These are phyloP conservation scores for Lipomyces kockii DNA, from an alignment of 805 yeast species.

Conservation along the genomic window DNA sequence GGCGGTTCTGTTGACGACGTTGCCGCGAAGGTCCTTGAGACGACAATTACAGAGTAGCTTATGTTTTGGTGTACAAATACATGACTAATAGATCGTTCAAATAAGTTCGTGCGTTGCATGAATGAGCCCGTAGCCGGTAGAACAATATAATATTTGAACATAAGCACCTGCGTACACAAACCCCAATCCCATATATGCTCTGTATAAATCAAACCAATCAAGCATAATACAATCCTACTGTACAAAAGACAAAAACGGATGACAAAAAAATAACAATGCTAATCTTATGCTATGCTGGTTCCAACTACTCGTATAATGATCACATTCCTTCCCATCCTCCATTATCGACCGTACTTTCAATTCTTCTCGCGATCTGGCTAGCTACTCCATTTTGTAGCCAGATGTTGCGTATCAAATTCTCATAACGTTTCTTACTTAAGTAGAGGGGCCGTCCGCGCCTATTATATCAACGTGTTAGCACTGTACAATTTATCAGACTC, in stretches of 20 bases:
- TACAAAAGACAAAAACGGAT: not conserved
- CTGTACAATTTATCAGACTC: not conserved
- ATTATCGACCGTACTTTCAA: constrained; percentile 78
- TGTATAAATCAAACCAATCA: constrained; percentile 4
- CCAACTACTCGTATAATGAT: not conserved
- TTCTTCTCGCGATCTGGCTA: constrained; percentile 73
- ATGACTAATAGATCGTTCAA: not conserved
- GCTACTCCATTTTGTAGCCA: constrained; percentile 83
- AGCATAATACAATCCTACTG: not conserved
- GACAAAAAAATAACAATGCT: not conserved
- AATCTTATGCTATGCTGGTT: not conserved
- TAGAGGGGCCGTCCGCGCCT: constrained; percentile 71
- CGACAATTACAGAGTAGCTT: constrained; percentile 4
- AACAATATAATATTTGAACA: not conserved
- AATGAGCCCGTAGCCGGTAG: not conserved
- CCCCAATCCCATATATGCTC: constrained; percentile 1
- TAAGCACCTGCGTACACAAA: not conserved
- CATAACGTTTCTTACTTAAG: constrained; percentile 65
- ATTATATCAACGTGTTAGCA: constrained; percentile 5
- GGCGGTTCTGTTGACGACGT: constrained; percentile 8
- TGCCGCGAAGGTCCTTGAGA: not conserved
- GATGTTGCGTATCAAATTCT: constrained; percentile 63
- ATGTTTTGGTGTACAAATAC: not conserved
- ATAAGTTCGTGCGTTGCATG: not conserved
- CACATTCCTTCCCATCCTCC: constrained; percentile 91